These are phyloP conservation scores for Phytopythium chamaehyphon DNA, from an alignment of 352 stramenopile species.

Conservation along the genomic window DNA sequence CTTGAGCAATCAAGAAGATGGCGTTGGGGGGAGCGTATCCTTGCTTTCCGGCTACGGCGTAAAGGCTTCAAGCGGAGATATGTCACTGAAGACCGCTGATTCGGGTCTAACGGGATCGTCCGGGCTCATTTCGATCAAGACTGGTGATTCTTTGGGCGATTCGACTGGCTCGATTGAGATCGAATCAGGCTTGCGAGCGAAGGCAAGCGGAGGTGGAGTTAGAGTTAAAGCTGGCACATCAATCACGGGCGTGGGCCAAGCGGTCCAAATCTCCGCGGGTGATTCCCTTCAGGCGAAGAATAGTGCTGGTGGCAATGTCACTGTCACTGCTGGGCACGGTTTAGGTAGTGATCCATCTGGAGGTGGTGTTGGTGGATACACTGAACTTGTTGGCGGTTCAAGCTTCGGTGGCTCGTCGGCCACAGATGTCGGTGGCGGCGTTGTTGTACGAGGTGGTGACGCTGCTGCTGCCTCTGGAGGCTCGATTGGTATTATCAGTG, in stretches of 20 bases:
- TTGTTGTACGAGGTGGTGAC: constrained; percentile 34
- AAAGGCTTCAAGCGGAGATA: constrained; percentile 30
- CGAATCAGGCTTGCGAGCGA: constrained; percentile 36
- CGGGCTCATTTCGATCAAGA: constrained; percentile 32
- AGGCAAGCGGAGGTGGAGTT: constrained; percentile 30
- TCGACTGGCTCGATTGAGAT: constrained; percentile 42
- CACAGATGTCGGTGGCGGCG: constrained; percentile 37
- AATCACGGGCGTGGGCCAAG: constrained; percentile 26
- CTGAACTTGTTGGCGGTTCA: constrained; percentile 35
- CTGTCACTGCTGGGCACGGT: constrained; percentile 30
- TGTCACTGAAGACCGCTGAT: constrained; percentile 36
- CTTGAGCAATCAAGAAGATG: constrained; percentile 24
- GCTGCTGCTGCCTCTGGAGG: constrained; percentile 39
- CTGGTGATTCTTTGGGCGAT: constrained; percentile 26
- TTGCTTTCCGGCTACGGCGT: constrained; percentile 41
- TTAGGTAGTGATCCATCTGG: constrained; percentile 31
- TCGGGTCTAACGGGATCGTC: constrained; percentile 33
- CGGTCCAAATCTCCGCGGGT: constrained; percentile 33
- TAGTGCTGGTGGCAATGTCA: constrained; percentile 30
- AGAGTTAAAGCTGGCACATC: constrained; percentile 32
- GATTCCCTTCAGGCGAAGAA: constrained; percentile 31
- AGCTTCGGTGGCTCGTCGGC: constrained; percentile 40
- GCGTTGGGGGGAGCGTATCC: constrained; percentile 30
- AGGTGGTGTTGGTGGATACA: constrained; percentile 37
- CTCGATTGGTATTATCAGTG: constrained; percentile 38